Evolutionary conservation across 495 filamentous ascomycete genomes (phyloP), one percentile per base, ranked within the genome.

Genomic region (Xylaria flabelliformis): DNA sequence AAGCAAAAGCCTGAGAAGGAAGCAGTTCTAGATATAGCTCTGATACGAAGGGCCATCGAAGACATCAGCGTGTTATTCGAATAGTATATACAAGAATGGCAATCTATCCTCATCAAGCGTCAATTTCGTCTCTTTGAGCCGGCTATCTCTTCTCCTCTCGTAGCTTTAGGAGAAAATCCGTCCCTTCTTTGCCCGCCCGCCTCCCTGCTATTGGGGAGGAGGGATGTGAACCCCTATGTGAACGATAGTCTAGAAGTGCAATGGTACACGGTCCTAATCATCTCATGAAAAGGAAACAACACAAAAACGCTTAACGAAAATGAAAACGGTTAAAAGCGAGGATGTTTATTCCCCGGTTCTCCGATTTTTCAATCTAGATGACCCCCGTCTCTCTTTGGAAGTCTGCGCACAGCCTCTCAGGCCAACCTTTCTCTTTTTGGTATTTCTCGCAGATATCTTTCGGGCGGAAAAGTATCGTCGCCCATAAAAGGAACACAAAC

Each of bases 191-290:
- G 5, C 58, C 34, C 61, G 44, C 32, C 55, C 10, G 17, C 56
- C 67, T 39, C 55, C 50, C 55, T 69, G 8, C 50, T 61, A 10
- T 32, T 69, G 32, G 58, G 68, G 44, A 70, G 58, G 32, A 42
- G 53, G 76, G 74, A 74, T 74, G 73, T 61, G 70, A 67, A 73
- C 68, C 56, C 73, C 69, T 70, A 65, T 61, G 64, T 74, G 72
- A 83, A 80, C 59, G 79, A 82, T 74, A 74, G 81, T 81, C 67
- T 66, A 77, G 76, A 81, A 77, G 61, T 17, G 41, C 74, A 82
- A 75, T 78, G 71, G 69, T 81, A 80, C 78, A 80, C n/a, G 58
- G 5, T 51, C 39, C 39, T 56, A 19, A 36, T 55, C 32, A 56
- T 26, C 26, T 29, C 34, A 8, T 19, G 48, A 55, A n/a, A 42